These are phyloP conservation scores for Gremmenia infestans DNA, from an alignment of 2,329 filamentous ascomycete genomes.

Conservation along the genomic window DNA sequence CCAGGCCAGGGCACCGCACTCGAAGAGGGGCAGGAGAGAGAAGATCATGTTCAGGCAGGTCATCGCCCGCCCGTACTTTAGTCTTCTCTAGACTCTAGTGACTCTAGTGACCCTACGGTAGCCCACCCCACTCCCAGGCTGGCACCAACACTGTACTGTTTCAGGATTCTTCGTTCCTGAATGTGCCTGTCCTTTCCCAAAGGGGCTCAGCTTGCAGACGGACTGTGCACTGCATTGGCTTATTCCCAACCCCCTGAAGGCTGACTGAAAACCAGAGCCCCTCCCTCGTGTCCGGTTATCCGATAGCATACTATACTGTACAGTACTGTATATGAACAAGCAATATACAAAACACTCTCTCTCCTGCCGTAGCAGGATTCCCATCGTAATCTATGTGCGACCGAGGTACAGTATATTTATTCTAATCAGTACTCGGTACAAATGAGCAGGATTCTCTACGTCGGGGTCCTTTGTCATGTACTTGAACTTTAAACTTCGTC, in stretches of 20 bases:
- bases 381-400: no score
- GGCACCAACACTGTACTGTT: slow-evolving; percentile 6
- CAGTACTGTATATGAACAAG: no score
- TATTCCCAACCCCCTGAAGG: background rate
- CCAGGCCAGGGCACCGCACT: no score
- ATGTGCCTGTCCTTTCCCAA: slow-evolving; percentile 14
- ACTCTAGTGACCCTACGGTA: background rate
- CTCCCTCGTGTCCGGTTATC: background rate
- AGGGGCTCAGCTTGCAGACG: slow-evolving; percentile 3
- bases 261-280: background rate
- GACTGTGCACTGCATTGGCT: background rate
- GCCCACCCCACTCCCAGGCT: background rate
- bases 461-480: no score
- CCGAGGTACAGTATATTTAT: no score
- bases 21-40: background rate
- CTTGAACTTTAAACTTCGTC: no score
- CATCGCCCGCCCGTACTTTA: slow-evolving; percentile 1
- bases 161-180: slow-evolving; percentile 14
- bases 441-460: no score
- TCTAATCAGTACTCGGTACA: no score
- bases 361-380: no score
- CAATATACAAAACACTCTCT: no score
- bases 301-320: background rate
- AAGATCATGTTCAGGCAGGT: background rate
- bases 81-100: background rate